A percentile compares a stretch with the other conserved stretches of the same genome.
phyloP scores from a whole-genome alignment of 345 rosid species.

The Kernera saxatilis region DNA sequence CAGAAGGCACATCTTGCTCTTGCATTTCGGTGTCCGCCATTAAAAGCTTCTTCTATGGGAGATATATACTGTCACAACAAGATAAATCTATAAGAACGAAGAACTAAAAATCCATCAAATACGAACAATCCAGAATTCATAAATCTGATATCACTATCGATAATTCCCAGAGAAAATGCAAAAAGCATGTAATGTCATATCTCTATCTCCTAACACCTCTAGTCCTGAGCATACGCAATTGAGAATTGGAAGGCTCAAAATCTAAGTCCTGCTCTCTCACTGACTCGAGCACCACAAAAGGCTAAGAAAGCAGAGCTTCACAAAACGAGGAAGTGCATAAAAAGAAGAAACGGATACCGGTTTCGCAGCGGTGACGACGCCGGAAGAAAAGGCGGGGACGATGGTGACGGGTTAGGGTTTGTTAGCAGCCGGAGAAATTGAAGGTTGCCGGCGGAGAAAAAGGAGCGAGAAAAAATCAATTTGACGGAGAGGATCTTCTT shows the following conservation, averaged over 20 bases:
- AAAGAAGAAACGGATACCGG: slow-evolving; percentile 1
- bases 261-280: neutral
- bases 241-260: neutral
- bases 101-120: neutral
- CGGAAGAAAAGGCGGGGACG: neutral
- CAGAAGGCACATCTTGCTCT: slow-evolving; percentile 33
- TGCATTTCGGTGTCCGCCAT: slow-evolving; percentile 61
- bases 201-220: neutral
- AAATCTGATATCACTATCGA: neutral
- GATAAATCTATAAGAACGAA: neutral
- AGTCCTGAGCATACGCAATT: neutral
- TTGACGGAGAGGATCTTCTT: slow-evolving; percentile 11
- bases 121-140: neutral
- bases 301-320: neutral
- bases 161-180: neutral
- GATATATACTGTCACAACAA: neutral
- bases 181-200: neutral
- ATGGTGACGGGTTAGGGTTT: slow-evolving; percentile 27
- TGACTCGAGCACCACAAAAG: neutral
- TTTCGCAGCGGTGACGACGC: neutral
- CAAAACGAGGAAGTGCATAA: neutral
- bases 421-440: slow-evolving; percentile 15
- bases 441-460: slow-evolving; percentile 28
- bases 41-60: neutral
- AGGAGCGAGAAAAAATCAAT: slow-evolving; percentile 16